phyloP scores from a whole-genome alignment of 345 rosid species.

The Moringa oleifera region DNA sequence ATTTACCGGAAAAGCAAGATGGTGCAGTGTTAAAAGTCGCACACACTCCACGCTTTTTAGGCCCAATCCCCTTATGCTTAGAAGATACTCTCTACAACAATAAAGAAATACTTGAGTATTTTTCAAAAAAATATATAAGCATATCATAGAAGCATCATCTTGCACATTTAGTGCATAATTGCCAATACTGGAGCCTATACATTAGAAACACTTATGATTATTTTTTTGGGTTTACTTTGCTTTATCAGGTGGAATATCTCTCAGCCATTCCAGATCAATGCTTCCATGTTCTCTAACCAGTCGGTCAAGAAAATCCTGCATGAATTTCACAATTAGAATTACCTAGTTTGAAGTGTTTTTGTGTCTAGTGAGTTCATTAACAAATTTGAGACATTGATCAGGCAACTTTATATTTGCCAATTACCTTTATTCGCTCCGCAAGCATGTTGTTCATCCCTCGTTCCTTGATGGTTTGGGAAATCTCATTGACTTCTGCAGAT shows the following conservation, averaged over 20 bases:
- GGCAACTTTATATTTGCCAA: neutral
- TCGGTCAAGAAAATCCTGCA: conserved; percentile 84
- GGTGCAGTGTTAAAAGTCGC: conserved; percentile 91
- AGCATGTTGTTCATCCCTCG: conserved; percentile 92
- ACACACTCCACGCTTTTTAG: conserved; percentile 98
- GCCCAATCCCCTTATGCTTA: conserved; percentile 82
- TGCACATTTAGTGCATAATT: conserved; percentile 3
- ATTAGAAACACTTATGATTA: no score
- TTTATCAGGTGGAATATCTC: conserved; percentile 86
- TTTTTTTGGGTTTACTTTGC: conserved; percentile 70
- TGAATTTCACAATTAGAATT: conserved; percentile 17
- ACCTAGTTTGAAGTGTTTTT: neutral
- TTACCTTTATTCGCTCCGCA: conserved; percentile 89
- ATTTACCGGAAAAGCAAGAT: conserved; percentile 97
- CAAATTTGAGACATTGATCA: neutral
- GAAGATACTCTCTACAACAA: conserved; percentile 67
- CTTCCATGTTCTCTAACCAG: conserved; percentile 67
- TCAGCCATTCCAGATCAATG: conserved; percentile 90
- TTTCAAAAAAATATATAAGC: neutral
- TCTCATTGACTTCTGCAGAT: conserved; percentile 46
- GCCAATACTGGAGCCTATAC: no score
- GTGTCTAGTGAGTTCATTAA: neutral
- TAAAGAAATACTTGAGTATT: conserved; percentile 17
- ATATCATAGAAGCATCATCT: conserved; percentile 22
- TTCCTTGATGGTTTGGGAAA: conserved; percentile 70